These are phyloP conservation scores for Calycina herbarum DNA, from an alignment of 2,329 filamentous ascomycete species.

Conservation along the genomic window DNA sequence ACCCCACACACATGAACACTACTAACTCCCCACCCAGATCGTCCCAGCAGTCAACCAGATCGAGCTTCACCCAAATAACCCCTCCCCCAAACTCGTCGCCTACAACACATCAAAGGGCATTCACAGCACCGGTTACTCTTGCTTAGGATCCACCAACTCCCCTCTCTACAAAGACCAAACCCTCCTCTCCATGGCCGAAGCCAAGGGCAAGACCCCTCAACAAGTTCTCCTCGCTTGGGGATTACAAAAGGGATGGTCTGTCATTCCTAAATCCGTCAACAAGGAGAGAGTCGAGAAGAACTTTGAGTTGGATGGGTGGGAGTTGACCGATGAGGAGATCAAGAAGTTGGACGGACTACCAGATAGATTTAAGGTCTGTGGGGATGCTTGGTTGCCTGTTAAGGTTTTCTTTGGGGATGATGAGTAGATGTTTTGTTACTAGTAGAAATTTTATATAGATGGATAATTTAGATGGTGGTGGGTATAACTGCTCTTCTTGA, in stretches of 20 bases:
- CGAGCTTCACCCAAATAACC: constrained; percentile 78
- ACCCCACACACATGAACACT: not conserved
- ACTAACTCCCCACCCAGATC: constrained; percentile 40
- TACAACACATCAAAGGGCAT: constrained; percentile 74
- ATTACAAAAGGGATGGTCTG: constrained; percentile 75
- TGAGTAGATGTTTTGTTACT: constrained; percentile 51
- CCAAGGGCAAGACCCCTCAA: constrained; percentile 68
- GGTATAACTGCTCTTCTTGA: too few relatives aligned
- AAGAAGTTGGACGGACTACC: constrained; percentile 50
- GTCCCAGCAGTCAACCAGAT: constrained; percentile 76
- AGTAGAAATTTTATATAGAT: not conserved
- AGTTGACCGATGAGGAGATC: constrained; percentile 71
- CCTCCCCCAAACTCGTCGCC: constrained; percentile 74
- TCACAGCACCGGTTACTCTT: constrained; percentile 73
- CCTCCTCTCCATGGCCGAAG: constrained; percentile 61
- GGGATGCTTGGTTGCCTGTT: constrained; percentile 70
- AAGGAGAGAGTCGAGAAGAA: constrained; percentile 73
- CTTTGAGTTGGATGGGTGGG: constrained; percentile 73
- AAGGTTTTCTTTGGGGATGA: constrained; percentile 84
- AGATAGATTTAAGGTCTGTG: constrained; percentile 79
- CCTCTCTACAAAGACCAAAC: constrained; percentile 67
- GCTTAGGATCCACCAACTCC: constrained; percentile 70
- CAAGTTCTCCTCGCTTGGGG: constrained; percentile 82
- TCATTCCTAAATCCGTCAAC: constrained; percentile 84
- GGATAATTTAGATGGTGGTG: not conserved